A percentile compares a stretch with the other conserved stretches of the same genome.
Conservation (phyloP, 257 asterid genomes). For the Prunella vulgaris region DNA sequence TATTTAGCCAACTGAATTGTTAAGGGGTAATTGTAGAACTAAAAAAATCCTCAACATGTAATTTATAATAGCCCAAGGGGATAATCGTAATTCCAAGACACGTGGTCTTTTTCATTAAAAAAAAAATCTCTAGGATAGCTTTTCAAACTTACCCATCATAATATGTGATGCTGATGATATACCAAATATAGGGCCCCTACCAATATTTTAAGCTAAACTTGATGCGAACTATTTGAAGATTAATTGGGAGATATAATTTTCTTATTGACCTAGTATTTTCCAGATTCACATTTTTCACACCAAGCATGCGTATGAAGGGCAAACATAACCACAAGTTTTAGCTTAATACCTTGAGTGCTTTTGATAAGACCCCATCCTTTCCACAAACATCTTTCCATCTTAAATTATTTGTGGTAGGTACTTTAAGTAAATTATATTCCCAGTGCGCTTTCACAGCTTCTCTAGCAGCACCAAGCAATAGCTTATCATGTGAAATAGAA, state of each 20-base stretch:
- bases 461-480: conserved; percentile 94
- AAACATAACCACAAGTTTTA: neutral
- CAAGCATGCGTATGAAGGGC: conserved; percentile 12
- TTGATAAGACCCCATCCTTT: conserved; percentile 76
- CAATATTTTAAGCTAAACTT: neutral
- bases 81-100: neutral
- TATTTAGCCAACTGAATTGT: neutral
- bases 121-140: neutral
- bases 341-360: conserved; percentile 68
- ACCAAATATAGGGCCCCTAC: neutral
- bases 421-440: conserved; percentile 83
- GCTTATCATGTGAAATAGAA: conserved; percentile 90
- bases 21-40: neutral
- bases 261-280: neutral
- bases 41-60: neutral
- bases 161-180: neutral
- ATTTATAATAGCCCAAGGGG: neutral
- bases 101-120: neutral
- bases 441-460: conserved; percentile 96
- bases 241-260: neutral
- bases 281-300: conserved; percentile 1
- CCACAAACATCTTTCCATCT: conserved; percentile 96
- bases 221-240: conserved; percentile 2
- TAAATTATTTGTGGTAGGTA: conserved; percentile 57
- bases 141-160: neutral